phyloP scores from a whole-genome alignment of 306 rosid species.

The Dicorynia guianensis region DNA sequence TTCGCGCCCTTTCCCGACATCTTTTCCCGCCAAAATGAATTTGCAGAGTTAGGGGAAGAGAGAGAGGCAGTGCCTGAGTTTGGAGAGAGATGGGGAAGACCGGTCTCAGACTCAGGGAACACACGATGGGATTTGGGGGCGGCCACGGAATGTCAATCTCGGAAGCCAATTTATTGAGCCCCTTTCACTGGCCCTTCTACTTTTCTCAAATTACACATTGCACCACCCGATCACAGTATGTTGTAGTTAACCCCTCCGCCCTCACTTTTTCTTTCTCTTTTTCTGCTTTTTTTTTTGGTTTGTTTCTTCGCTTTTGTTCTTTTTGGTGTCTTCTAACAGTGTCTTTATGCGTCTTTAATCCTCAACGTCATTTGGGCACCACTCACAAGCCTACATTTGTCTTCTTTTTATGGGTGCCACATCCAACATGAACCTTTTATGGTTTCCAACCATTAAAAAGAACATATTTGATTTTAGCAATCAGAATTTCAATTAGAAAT shows the following conservation, averaged over 20 bases:
- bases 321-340: too few relatives aligned
- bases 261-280: background rate
- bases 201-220: conserved; percentile 1
- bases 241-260: background rate
- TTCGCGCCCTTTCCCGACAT: conserved; percentile 77
- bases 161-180: background rate
- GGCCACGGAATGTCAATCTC: background rate
- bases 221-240: background rate
- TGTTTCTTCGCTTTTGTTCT: background rate
- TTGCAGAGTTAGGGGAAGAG: background rate
- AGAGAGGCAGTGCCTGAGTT: background rate
- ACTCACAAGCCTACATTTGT: too few relatives aligned
- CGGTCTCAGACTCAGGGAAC: conserved; percentile 8
- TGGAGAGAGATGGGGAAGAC: background rate
- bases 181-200: background rate
- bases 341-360: too few relatives aligned
- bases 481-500: too few relatives aligned
- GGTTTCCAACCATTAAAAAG: too few relatives aligned
- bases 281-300: background rate
- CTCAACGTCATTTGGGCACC: too few relatives aligned
- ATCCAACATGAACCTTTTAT: too few relatives aligned
- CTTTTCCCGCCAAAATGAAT: conserved; percentile 42
- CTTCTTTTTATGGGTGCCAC: too few relatives aligned
- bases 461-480: too few relatives aligned
- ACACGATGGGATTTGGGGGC: conserved; percentile 16